These are phyloP conservation scores for Neckera pumila DNA, from an alignment of 225 moss, liverwort and hornwort genomes.

Conservation along the genomic window DNA sequence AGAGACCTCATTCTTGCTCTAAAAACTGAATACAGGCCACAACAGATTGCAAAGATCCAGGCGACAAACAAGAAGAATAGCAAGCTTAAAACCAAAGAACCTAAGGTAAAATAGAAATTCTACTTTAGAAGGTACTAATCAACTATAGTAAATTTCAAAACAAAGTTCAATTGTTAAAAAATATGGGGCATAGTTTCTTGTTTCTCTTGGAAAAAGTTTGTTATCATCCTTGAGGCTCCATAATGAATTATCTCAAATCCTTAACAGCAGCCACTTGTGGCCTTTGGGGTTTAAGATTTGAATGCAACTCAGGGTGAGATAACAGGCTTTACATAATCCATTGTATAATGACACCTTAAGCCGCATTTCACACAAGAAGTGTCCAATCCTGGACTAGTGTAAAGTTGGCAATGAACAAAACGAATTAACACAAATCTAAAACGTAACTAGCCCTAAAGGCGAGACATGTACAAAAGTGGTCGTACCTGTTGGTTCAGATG, in stretches of 20 bases:
- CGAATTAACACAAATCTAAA: background rate
- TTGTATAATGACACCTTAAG: background rate
- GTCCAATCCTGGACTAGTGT: background rate
- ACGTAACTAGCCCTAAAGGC: background rate
- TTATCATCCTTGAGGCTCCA: background rate
- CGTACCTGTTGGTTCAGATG: slow-evolving; percentile 24
- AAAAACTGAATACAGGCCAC: background rate
- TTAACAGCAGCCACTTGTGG: background rate
- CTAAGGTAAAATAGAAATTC: background rate
- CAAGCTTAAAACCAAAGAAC: background rate
- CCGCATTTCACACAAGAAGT: background rate
- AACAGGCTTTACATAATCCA: background rate
- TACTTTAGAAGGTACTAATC: background rate
- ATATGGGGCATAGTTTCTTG: background rate
- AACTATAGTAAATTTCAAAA: background rate
- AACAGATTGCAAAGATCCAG: background rate
- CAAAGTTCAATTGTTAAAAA: background rate
- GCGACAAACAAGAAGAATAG: background rate
- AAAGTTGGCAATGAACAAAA: background rate
- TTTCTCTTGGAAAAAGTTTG: background rate
- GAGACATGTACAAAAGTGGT: background rate
- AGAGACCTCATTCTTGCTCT: background rate
- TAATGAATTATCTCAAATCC: background rate
- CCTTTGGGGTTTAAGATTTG: background rate
- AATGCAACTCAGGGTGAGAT: background rate